Conservation (phyloP, 2,329 filamentous ascomycete species). For the Trematosphaeria pertusa region DNA sequence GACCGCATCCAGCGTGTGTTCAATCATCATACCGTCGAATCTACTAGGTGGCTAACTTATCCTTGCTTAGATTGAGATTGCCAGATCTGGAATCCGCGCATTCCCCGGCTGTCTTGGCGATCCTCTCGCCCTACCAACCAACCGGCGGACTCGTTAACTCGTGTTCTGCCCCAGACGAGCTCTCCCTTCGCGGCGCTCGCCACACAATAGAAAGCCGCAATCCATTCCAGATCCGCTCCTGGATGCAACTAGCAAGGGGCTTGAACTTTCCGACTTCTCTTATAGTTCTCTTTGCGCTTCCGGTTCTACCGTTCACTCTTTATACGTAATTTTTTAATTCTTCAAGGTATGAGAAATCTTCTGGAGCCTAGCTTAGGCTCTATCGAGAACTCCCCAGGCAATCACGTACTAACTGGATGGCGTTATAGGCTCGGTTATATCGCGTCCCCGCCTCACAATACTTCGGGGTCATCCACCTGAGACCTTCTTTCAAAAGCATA, state of each 20-base stretch:
- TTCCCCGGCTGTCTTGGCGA: slow-evolving; percentile 53
- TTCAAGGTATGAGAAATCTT: slow-evolving; percentile 51
- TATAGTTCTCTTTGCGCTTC: slow-evolving; percentile 39
- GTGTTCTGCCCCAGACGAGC: slow-evolving; percentile 54
- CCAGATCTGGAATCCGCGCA: slow-evolving; percentile 50
- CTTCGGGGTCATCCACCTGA: slow-evolving; percentile 41
- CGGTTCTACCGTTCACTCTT: slow-evolving; percentile 46
- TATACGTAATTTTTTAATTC: slow-evolving; percentile 57
- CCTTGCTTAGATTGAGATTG: slow-evolving; percentile 43
- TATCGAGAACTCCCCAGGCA: no score
- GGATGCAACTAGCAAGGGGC: slow-evolving; percentile 54
- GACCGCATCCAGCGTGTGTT: slow-evolving; percentile 31
- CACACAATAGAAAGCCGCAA: slow-evolving; percentile 43
- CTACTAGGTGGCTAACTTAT: slow-evolving; percentile 24
- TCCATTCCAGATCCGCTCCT: slow-evolving; percentile 48
- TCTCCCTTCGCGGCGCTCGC: slow-evolving; percentile 45
- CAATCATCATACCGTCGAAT: not conserved
- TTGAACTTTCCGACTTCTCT: slow-evolving; percentile 41
- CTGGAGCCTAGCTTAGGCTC: slow-evolving; percentile 12
- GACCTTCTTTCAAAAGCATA: slow-evolving; percentile 50
- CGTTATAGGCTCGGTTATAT: slow-evolving; percentile 46
- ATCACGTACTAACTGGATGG: slow-evolving; percentile 24
- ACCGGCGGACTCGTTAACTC: slow-evolving; percentile 61
- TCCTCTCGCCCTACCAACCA: slow-evolving; percentile 42
- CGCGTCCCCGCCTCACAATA: slow-evolving; percentile 45